Evolutionary conservation across 2,329 filamentous ascomycete genomes (phyloP), one percentile per base, ranked within the genome.

Genomic region (Calycina herbarum): DNA sequence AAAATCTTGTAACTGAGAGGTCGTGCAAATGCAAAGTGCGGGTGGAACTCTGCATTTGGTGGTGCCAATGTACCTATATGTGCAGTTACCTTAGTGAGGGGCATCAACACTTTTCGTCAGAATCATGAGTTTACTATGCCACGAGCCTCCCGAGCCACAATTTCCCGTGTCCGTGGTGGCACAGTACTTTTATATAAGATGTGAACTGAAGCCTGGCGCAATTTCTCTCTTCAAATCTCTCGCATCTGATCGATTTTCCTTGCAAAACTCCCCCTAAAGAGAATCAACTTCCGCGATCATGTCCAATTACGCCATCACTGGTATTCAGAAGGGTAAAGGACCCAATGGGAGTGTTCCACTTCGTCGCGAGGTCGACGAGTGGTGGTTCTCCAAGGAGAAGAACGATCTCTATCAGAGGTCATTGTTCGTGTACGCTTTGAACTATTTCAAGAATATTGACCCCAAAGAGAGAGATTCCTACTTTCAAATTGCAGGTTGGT

Each of bases 321-420:
- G 67, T 35, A 68, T 68, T 56, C 62, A 68, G 29, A 61, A 42
- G 48, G 62, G 65, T 33, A 54, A 62, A n/a, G 67, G 67, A 20
- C 67, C 67, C 59, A 63, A 40, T 5, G 65, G 59, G 5, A 15
- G 57, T 51, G 63, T 68, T 20, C 67, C 67, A n/a, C 45, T 68
- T 38, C 65, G 67, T 59, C 62, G 67, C 24, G 67, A 68, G 40
- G 38, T 68, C n/a, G 67, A 68, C 15, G 67, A 68, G 56, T 68
- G 67, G 67, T 68, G 67, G 67, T 51, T 57, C 13, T 66, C 67
- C 5, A 64, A 62, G 51, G 67, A 68, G 5, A 67, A 60, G 27
- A 68, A 64, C 33, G 64, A 66, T 60, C 59, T 67, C 4, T 65
- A 62, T 27, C 67, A 68, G 56, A 65, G 33, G 56, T 68, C 67